Conservation (phyloP, 352 stramenopile genomes). For the Phytophthora rubi region DNA sequence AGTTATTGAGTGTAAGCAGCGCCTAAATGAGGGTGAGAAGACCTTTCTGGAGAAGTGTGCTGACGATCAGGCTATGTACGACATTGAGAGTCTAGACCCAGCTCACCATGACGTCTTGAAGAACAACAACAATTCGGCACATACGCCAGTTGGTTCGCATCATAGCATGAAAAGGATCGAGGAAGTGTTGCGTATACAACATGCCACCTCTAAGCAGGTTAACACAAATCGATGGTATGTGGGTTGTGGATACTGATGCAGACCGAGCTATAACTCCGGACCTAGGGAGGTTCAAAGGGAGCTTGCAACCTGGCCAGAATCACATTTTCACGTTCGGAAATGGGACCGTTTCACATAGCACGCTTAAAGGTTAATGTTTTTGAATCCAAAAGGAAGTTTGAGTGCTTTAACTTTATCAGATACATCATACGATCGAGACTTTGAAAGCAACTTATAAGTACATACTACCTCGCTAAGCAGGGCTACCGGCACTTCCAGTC, state of each 20-base stretch:
- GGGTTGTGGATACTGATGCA: neutral
- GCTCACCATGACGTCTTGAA: neutral
- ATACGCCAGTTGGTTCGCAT: neutral
- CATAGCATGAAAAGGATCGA: too few relatives aligned
- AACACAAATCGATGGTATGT: neutral
- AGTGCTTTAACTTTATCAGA: slow-evolving; percentile 12
- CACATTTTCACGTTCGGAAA: neutral
- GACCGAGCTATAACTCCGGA: neutral
- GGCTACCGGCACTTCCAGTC: too few relatives aligned
- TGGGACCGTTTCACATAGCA: neutral
- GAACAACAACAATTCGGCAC: neutral
- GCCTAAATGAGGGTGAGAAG: neutral
- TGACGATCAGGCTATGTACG: neutral
- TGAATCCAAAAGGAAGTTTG: slow-evolving; percentile 11
- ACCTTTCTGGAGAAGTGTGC: neutral
- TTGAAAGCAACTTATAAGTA: slow-evolving; percentile 16
- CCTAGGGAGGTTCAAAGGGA: neutral
- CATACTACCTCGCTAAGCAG: neutral
- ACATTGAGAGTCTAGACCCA: neutral
- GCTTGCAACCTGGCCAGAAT: neutral
- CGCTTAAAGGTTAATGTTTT: neutral
- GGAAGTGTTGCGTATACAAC: too few relatives aligned
- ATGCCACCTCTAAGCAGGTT: neutral
- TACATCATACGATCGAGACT: slow-evolving; percentile 12
- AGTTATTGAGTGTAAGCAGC: neutral